phyloP scores from a whole-genome alignment of 2,329 filamentous ascomycete species.

The Orbilia quercus region DNA sequence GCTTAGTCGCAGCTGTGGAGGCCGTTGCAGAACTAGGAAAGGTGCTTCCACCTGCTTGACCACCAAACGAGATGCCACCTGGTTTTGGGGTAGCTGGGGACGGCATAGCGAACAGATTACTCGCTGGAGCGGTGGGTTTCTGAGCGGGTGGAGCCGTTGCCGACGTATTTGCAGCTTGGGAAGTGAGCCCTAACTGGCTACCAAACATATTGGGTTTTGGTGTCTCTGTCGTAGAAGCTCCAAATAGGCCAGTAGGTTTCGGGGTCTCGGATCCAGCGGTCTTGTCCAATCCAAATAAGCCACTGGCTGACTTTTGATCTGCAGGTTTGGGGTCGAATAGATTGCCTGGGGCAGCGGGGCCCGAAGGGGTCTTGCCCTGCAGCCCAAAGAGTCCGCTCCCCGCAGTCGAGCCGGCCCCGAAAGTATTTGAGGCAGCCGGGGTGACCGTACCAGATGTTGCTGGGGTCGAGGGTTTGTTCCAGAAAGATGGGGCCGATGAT shows the following conservation, averaged over 20 bases:
- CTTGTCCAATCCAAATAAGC: conserved; percentile 61
- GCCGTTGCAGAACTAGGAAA: conserved; percentile 14
- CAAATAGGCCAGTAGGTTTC: conserved; percentile 49
- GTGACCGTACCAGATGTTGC: conserved; percentile 42
- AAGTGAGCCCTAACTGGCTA: conserved; percentile 10
- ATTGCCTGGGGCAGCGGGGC: conserved; percentile 54
- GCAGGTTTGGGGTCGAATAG: conserved; percentile 59
- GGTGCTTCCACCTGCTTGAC: too few species aligned
- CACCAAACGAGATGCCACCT: conserved; percentile 7
- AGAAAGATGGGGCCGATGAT: conserved; percentile 6
- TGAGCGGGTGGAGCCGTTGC: conserved; percentile 5
- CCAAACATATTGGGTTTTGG: conserved; percentile 39
- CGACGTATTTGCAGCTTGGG: conserved; percentile 3
- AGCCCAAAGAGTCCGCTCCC: conserved; percentile 16
- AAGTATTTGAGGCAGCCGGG: conserved; percentile 25
- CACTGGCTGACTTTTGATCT: conserved; percentile 61
- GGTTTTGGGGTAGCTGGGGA: conserved; percentile 24
- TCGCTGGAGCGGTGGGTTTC: conserved; percentile 9
- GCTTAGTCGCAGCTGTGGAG: conserved; percentile 34
- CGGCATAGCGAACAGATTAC: conserved; percentile 30
- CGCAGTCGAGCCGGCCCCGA: conserved; percentile 10
- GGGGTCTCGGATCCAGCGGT: conserved; percentile 58
- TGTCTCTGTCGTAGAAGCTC: conserved; percentile 60
- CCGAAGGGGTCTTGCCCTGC: conserved; percentile 53
- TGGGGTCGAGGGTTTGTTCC: conserved; percentile 23